Evolutionary conservation across 2,329 filamentous ascomycete genomes (phyloP).

Genomic region (Cordyceps farinosa): DNA sequence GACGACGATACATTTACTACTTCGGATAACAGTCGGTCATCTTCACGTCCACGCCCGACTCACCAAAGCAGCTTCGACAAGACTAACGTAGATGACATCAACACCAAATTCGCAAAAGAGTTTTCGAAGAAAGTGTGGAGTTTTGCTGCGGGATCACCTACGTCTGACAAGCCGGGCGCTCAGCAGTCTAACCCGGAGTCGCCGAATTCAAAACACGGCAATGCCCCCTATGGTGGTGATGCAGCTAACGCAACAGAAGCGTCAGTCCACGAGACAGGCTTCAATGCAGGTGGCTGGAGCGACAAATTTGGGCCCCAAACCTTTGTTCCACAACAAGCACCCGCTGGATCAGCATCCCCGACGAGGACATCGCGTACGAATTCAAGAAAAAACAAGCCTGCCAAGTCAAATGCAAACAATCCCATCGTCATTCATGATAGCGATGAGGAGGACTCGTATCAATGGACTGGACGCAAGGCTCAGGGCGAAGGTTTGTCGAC

Average conservation of each 20-base stretch:
- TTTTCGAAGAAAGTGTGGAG: constrained; percentile 45
- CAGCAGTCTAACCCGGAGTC: constrained; percentile 24
- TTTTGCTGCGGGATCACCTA: constrained; percentile 48
- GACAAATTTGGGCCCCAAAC: constrained; percentile 52
- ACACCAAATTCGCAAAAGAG: constrained; percentile 55
- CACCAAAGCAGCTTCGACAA: constrained; percentile 42
- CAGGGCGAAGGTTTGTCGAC: constrained; percentile 28
- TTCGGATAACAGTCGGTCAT: constrained; percentile 1
- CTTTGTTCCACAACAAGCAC: constrained; percentile 46
- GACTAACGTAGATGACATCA: constrained; percentile 57
- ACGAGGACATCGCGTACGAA: constrained; percentile 42
- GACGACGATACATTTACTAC: constrained; percentile 39
- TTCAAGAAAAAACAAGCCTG: constrained; percentile 58
- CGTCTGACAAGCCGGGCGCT: constrained; percentile 27
- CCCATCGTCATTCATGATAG: constrained; percentile 47
- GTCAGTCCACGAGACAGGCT: constrained; percentile 30
- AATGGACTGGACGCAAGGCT: constrained; percentile 35
- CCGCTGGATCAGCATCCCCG: constrained; percentile 41
- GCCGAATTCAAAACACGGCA: neutral
- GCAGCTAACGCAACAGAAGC: neutral
- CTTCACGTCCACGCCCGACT: constrained; percentile 28
- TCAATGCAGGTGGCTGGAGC: constrained; percentile 52
- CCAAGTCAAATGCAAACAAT: constrained; percentile 46
- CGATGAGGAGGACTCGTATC: constrained; percentile 39
- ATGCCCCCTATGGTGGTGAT: neutral